Percentiles rank a stretch among this genome's conserved stretches.
phyloP scores from a whole-genome alignment of 352 stramenopile species.

The Globisporangium okanoganense region DNA sequence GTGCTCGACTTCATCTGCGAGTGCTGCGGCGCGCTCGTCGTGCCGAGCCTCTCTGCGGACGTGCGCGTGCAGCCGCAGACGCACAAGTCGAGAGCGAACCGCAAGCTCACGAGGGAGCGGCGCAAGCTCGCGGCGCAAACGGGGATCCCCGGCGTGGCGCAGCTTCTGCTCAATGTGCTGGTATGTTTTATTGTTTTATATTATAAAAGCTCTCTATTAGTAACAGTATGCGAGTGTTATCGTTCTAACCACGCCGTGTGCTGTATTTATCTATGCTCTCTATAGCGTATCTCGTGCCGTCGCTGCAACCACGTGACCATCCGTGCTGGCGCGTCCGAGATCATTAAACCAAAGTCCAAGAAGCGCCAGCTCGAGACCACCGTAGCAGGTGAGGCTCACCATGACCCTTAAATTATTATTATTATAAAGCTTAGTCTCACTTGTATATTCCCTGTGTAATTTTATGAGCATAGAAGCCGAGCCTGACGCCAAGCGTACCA shows the following conservation, averaged over 20 bases:
- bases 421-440: not conserved
- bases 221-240: not conserved
- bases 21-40: conserved; percentile 46
- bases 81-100: conserved; percentile 37
- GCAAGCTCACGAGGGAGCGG: conserved; percentile 38
- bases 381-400: not conserved
- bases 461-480: not conserved
- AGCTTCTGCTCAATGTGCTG: conserved; percentile 34
- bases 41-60: conserved; percentile 54
- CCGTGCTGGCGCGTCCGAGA: conserved; percentile 36
- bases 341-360: conserved; percentile 50
- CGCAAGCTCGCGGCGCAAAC: conserved; percentile 11
- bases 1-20: conserved; percentile 72
- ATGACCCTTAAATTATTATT: too few species aligned
- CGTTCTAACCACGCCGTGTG: not conserved
- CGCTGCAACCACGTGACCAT: conserved; percentile 52
- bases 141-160: conserved; percentile 12
- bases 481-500: conserved; percentile 25
- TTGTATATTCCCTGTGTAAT: not conserved
- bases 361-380: conserved; percentile 22
- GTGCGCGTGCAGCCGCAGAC: conserved; percentile 47
- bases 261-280: not conserved
- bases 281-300: conserved; percentile 45
- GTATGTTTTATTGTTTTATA: conserved; percentile 13
- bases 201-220: not conserved